These are phyloP conservation scores for Cylindrotheca fusiformis DNA, from an alignment of 108 stramenopile genomes.

Conservation along the genomic window DNA sequence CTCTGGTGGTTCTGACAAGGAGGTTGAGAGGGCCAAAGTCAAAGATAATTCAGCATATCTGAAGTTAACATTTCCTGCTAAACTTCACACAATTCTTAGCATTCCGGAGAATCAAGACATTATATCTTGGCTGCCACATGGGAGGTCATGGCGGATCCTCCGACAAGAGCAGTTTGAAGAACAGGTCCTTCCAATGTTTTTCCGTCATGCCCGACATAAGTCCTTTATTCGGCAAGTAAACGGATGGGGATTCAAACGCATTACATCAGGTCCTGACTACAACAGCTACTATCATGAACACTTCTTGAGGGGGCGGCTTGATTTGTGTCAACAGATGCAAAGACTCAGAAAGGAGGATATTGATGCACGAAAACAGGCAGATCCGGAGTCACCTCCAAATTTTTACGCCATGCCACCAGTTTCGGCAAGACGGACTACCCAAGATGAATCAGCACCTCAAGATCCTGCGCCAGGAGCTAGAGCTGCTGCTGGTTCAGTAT, in stretches of 20 bases:
- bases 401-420: too few species aligned
- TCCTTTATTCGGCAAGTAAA: constrained; percentile 49
- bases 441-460: too few species aligned
- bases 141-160: constrained; percentile 35
- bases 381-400: too few species aligned
- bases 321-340: constrained; percentile 28
- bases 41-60: constrained; percentile 10
- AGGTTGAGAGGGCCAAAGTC: too few species aligned
- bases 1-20: too few species aligned
- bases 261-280: constrained; percentile 32
- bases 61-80: constrained; percentile 37
- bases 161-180: constrained; percentile 37
- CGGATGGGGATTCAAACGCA: constrained; percentile 37
- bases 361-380: too few species aligned
- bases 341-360: constrained; percentile 25
- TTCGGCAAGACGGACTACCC: too few species aligned
- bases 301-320: constrained; percentile 38
- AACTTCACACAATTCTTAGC: constrained; percentile 41
- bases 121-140: constrained; percentile 47
- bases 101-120: constrained; percentile 27
- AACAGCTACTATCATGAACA: constrained; percentile 44
- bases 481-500: too few species aligned
- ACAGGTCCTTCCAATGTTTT: constrained; percentile 35
- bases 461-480: too few species aligned
- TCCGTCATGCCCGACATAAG: constrained; percentile 31